These are phyloP conservation scores for Thielaviopsis cerberus DNA, from an alignment of 2,329 filamentous ascomycete genomes.

Conservation along the genomic window DNA sequence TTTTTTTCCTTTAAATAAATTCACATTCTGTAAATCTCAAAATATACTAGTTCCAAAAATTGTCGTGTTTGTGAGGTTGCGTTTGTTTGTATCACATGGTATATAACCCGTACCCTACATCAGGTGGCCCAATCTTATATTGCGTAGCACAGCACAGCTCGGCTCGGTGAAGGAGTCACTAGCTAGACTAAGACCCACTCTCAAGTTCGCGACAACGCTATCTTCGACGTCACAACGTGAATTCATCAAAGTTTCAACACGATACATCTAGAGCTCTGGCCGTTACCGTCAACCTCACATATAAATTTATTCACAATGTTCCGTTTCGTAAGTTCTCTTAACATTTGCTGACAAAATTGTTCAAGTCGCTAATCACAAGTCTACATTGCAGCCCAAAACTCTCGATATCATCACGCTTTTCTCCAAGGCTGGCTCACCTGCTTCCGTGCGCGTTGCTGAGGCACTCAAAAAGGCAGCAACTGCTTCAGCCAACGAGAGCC, in stretches of 20 bases:
- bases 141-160: not conserved
- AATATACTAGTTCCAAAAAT: too few relatives aligned
- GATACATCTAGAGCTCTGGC: not conserved
- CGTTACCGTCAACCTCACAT: not conserved
- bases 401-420: constrained; percentile 91
- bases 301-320: constrained; percentile 25
- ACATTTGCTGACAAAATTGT: constrained; percentile 12
- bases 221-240: not conserved
- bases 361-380: not conserved
- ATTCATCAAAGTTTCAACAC: not conserved
- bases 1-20: too few relatives aligned
- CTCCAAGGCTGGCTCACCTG: constrained; percentile 58
- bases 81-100: not conserved
- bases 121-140: not conserved
- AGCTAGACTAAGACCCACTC: not conserved
- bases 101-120: not conserved
- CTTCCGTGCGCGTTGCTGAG: constrained; percentile 54
- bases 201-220: not conserved
- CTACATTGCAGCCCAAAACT: constrained; percentile 43
- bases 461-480: constrained; percentile 54
- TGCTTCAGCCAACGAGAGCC: constrained; percentile 21
- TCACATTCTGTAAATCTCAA: too few relatives aligned
- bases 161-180: not conserved
- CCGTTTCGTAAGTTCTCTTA: constrained; percentile 24
- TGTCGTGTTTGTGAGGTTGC: too few relatives aligned